Percentiles rank a stretch among this genome's conserved stretches.
phyloP scores from a whole-genome alignment of 129 eudicot genomes.

The Chrysanthemum makinoi region DNA sequence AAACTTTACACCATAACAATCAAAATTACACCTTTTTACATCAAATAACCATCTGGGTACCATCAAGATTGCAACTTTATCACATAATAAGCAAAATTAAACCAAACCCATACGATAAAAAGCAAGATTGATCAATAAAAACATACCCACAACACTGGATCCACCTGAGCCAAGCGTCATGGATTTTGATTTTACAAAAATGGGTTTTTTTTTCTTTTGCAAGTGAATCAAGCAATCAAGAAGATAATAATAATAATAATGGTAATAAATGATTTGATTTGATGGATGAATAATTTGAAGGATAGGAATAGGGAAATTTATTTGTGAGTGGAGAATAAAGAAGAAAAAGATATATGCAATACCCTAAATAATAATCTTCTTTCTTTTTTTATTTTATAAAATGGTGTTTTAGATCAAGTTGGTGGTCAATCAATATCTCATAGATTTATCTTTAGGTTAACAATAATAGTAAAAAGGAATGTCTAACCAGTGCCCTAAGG shows the following conservation, averaged over 20 bases:
- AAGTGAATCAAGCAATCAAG: too few species aligned
- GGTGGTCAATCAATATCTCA: too few species aligned
- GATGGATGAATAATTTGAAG: conserved; percentile 14
- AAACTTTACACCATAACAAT: not conserved
- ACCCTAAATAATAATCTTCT: too few species aligned
- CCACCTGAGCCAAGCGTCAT: conserved; percentile 96
- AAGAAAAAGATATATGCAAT: not conserved
- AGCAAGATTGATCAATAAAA: not conserved
- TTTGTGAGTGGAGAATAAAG: conserved; percentile 25
- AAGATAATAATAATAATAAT: conserved; percentile 7
- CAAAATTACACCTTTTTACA: not conserved
- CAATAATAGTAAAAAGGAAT: too few species aligned
- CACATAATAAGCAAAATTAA: not conserved
- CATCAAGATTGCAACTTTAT: not conserved
- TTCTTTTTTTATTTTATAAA: too few species aligned
- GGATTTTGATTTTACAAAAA: conserved; percentile 6
- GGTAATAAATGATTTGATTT: conserved; percentile 17
- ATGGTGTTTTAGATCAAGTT: too few species aligned
- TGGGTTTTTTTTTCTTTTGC: not conserved
- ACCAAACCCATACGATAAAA: conserved; percentile 3
- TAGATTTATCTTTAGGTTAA: too few species aligned
- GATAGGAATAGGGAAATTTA: conserved; percentile 1
- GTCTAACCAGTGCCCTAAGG: too few species aligned
- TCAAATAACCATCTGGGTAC: not conserved
- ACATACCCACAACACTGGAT: conserved; percentile 76